Percentiles rank a stretch among this genome's conserved stretches.
Conservation (phyloP, 768 basidiomycete species). For the Phanerochaete carnosa region DNA sequence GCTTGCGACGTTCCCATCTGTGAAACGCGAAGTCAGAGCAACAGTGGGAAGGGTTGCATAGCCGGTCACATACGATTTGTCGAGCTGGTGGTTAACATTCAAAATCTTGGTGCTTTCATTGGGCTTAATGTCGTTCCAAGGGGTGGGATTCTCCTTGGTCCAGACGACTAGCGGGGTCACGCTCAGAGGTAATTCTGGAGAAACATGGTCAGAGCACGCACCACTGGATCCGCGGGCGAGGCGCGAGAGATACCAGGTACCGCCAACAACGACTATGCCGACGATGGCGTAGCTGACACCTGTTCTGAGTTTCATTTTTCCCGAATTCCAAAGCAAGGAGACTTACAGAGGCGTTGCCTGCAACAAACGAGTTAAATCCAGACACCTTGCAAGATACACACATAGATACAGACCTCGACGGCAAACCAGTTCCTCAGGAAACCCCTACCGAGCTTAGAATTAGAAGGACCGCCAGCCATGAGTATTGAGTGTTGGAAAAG, state of each 20-base stretch:
- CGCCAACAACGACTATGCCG: slow-evolving; percentile 40
- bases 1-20: slow-evolving; percentile 76
- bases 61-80: slow-evolving; percentile 53
- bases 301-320: background rate
- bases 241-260: slow-evolving; percentile 39
- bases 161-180: slow-evolving; percentile 45
- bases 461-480: slow-evolving; percentile 18
- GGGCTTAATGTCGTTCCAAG: slow-evolving; percentile 82
- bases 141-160: slow-evolving; percentile 74
- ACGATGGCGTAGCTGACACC: slow-evolving; percentile 44
- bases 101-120: slow-evolving; percentile 73
- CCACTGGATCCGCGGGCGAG: slow-evolving; percentile 43
- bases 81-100: slow-evolving; percentile 69
- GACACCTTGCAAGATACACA: background rate
- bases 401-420: slow-evolving; percentile 50
- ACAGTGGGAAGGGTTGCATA: slow-evolving; percentile 3
- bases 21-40: slow-evolving; percentile 7
- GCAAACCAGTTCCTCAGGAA: slow-evolving; percentile 71
- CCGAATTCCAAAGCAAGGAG: background rate
- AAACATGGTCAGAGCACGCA: slow-evolving; percentile 16
- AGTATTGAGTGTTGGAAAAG: background rate
- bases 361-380: background rate
- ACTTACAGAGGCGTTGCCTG: slow-evolving; percentile 51
- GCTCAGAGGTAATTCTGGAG: background rate
- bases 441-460: slow-evolving; percentile 23